These are phyloP conservation scores for Buddleja alternifolia DNA, from an alignment of 257 asterid genomes.

Conservation along the genomic window DNA sequence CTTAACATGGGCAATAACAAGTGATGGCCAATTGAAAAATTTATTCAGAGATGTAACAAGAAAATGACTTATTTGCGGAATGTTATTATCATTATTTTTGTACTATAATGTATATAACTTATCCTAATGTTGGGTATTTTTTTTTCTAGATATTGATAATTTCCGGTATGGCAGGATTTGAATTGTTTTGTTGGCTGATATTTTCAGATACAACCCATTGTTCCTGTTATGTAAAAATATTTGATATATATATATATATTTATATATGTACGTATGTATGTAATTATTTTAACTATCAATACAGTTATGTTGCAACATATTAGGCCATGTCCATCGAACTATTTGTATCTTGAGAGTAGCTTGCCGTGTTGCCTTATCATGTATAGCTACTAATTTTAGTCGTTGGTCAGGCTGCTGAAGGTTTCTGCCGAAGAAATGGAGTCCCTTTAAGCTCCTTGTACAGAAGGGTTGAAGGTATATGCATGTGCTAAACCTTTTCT, in stretches of 20 bases:
- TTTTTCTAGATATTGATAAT: not conserved
- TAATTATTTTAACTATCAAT: not conserved
- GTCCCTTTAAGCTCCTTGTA: constrained; percentile 78
- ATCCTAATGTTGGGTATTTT: not conserved
- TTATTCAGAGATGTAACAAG: constrained; percentile 10
- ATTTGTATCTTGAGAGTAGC: constrained; percentile 18
- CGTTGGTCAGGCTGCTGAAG: constrained; percentile 89
- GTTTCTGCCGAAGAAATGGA: constrained; percentile 86
- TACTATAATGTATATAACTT: not conserved
- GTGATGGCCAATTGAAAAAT: constrained; percentile 7
- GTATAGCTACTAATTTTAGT: constrained; percentile 28
- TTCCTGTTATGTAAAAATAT: too few species aligned
- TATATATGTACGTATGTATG: too few species aligned
- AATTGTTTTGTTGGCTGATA: constrained; percentile 1
- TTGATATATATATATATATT: too few species aligned
- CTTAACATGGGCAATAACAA: not conserved
- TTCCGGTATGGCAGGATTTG: not conserved
- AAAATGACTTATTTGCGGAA: not conserved
- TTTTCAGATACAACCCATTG: not conserved
- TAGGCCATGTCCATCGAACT: not conserved
- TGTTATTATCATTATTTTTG: not conserved
- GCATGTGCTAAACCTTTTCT: not conserved
- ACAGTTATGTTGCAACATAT: not conserved
- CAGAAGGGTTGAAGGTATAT: constrained; percentile 76
- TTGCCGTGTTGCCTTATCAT: constrained; percentile 14